Conservation (phyloP, 2,329 filamentous ascomycete species). For the Sarocladium kiliense region DNA sequence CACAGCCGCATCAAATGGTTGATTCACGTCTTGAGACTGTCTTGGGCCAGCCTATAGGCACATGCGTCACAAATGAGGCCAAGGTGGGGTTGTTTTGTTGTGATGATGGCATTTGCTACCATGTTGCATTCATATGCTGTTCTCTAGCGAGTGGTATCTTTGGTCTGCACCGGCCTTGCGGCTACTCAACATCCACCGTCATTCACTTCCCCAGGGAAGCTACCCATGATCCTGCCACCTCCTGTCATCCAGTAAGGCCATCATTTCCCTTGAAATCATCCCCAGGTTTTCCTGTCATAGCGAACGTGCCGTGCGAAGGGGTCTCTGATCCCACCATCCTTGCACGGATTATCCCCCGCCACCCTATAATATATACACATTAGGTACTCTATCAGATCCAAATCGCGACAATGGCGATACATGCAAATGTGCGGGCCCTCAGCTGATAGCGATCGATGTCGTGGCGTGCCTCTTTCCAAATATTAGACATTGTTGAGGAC, state of each 20-base stretch:
- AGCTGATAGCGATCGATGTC: not conserved
- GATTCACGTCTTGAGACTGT: too few species aligned
- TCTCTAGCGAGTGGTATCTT: conserved; percentile 36
- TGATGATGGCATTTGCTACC: not conserved
- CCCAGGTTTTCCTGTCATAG: conserved; percentile 21
- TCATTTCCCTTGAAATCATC: conserved; percentile 13
- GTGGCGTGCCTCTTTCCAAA: conserved; percentile 1
- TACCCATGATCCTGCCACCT: conserved; percentile 9
- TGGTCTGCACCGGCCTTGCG: conserved; percentile 21
- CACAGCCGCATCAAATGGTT: too few species aligned
- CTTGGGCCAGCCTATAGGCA: too few species aligned
- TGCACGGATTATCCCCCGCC: conserved; percentile 30
- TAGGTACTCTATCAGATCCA: conserved; percentile 24
- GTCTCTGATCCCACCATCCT: conserved; percentile 15
- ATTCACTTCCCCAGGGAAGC: conserved; percentile 15
- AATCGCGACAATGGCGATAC: conserved; percentile 15
- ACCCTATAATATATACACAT: conserved; percentile 30
- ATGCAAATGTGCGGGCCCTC: conserved; percentile 19
- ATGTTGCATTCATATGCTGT: conserved; percentile 15
- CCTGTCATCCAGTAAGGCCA: not conserved
- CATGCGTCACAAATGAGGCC: too few species aligned
- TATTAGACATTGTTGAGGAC: not conserved
- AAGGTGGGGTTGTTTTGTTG: not conserved
- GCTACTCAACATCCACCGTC: conserved; percentile 15
- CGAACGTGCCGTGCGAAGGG: conserved; percentile 26